Conservation (phyloP, 768 basidiomycete genomes). For the Lactarius tabidus region DNA sequence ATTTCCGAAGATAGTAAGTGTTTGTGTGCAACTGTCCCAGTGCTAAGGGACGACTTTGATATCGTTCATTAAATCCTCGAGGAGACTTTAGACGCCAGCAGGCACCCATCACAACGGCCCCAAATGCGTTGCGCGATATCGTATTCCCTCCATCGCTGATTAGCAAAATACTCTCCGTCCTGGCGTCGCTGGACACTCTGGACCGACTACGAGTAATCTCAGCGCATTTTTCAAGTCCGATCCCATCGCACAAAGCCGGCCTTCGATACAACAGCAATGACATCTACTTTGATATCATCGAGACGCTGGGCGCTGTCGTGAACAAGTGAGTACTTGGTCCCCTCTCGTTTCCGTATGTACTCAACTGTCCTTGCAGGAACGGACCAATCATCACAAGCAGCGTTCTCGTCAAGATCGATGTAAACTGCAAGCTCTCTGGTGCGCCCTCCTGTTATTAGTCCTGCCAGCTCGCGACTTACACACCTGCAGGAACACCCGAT, state of each 20-base stretch:
- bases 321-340: constrained; percentile 52
- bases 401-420: constrained; percentile 74
- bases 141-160: constrained; percentile 88
- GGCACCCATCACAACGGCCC: constrained; percentile 90
- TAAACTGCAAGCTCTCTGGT: constrained; percentile 77
- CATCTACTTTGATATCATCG: constrained; percentile 87
- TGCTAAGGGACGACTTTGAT: constrained; percentile 89
- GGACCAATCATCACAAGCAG: constrained; percentile 62
- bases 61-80: constrained; percentile 97
- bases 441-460: constrained; percentile 10
- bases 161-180: constrained; percentile 44
- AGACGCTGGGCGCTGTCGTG: constrained; percentile 74
- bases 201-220: constrained; percentile 29
- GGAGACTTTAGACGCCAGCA: constrained; percentile 92
- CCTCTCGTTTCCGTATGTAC: not conserved
- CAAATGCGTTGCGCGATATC: constrained; percentile 87
- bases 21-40: constrained; percentile 55
- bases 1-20: constrained; percentile 78
- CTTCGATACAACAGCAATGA: constrained; percentile 85
- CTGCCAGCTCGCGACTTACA: not conserved
- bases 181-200: constrained; percentile 40
- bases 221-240: constrained; percentile 76
- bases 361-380: constrained; percentile 42
- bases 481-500: constrained; percentile 74
- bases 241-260: constrained; percentile 89